These are phyloP conservation scores for Polytrichum formosum DNA, from an alignment of 225 moss, liverwort and hornwort genomes.

Conservation along the genomic window DNA sequence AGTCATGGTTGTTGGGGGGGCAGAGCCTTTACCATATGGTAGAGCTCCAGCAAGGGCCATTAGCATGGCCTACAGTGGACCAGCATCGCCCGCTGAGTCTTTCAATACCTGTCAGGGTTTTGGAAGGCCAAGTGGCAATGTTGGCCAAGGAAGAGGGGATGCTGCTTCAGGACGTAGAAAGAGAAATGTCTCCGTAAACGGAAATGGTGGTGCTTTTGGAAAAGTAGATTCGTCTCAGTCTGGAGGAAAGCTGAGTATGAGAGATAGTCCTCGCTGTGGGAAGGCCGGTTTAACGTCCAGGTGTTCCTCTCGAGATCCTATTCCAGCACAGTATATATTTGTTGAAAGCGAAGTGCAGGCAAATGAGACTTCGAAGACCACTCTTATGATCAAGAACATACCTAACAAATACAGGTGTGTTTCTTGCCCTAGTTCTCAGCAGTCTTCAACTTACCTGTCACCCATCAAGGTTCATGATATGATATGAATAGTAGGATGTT, in stretches of 20 bases:
- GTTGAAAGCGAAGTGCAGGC: slow-evolving; percentile 53
- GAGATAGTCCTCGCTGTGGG: slow-evolving; percentile 68
- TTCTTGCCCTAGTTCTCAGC: neutral
- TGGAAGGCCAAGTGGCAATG: slow-evolving; percentile 29
- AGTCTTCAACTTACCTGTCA: too few relatives aligned
- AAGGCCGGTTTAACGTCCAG: slow-evolving; percentile 65
- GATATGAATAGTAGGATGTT: too few relatives aligned
- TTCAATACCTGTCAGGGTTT: slow-evolving; percentile 23
- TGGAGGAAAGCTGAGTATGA: slow-evolving; percentile 26
- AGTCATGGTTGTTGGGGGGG: slow-evolving; percentile 32
- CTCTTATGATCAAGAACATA: slow-evolving; percentile 96
- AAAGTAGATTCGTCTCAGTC: slow-evolving; percentile 29
- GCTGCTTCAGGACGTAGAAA: slow-evolving; percentile 57
- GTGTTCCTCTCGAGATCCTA: slow-evolving; percentile 45
- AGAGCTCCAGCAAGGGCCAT: slow-evolving; percentile 37
- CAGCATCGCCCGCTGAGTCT: slow-evolving; percentile 36
- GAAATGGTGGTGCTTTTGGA: slow-evolving; percentile 20
- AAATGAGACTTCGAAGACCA: slow-evolving; percentile 65
- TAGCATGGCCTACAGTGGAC: slow-evolving; percentile 25
- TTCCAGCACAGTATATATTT: slow-evolving; percentile 73
- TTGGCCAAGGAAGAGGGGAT: slow-evolving; percentile 42
- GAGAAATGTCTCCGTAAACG: slow-evolving; percentile 27
- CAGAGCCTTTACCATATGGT: slow-evolving; percentile 38
- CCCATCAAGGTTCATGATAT: too few relatives aligned
- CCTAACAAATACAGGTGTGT: slow-evolving; percentile 94